Conservation (phyloP, 2,329 filamentous ascomycete species). For the Epichloe typhina region DNA sequence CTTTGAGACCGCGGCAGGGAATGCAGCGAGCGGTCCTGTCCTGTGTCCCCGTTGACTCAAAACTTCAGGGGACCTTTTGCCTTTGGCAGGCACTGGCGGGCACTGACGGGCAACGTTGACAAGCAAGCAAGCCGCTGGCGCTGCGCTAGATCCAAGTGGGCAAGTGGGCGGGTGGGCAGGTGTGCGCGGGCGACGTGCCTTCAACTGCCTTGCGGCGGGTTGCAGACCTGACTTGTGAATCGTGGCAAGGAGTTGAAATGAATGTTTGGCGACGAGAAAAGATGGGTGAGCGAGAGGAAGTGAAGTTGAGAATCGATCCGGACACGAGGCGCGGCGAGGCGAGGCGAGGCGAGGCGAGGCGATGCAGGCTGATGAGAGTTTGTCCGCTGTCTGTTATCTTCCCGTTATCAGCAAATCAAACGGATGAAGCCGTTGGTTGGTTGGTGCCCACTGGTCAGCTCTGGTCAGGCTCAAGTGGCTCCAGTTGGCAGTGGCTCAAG, state of each 20-base stretch:
- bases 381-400: not conserved
- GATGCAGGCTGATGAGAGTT: not conserved
- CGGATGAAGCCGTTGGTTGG: not conserved
- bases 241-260: too few species aligned
- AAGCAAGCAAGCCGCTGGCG: not conserved
- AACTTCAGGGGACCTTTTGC: too few species aligned
- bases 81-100: too few species aligned
- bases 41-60: too few species aligned
- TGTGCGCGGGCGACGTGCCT: not conserved
- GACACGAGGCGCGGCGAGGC: not conserved
- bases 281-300: too few species aligned
- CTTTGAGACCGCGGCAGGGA: not conserved
- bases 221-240: too few species aligned
- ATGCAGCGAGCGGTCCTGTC: too few species aligned
- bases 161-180: too few species aligned
- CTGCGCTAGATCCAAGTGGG: not conserved
- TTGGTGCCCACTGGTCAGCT: not conserved
- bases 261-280: too few species aligned
- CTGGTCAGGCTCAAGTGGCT: not conserved
- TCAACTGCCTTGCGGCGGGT: not conserved
- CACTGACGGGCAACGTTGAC: too few species aligned
- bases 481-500: not conserved
- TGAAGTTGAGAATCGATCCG: too few species aligned
- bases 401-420: conserved; percentile 3
- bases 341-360: not conserved